Conservation (phyloP, 345 rosid genomes). For the Salix exigua region DNA sequence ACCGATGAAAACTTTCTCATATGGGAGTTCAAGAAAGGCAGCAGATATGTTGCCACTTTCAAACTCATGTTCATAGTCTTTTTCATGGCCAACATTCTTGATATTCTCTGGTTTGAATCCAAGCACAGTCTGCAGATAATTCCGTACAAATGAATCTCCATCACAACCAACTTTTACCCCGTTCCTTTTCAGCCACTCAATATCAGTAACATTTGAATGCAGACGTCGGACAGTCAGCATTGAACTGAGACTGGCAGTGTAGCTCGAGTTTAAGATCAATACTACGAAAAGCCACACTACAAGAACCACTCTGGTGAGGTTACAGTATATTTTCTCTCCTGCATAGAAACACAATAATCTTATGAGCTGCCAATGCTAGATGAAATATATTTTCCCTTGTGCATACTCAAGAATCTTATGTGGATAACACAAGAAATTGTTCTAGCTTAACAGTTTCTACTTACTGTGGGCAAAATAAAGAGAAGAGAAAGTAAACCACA, state of each 20-base stretch:
- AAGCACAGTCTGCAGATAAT: constrained; percentile 33
- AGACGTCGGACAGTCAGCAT: constrained; percentile 48
- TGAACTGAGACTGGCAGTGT: constrained; percentile 56
- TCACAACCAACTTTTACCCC: constrained; percentile 45
- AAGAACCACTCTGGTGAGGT: constrained; percentile 44
- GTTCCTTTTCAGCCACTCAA: constrained; percentile 30
- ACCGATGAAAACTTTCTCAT: constrained; percentile 38
- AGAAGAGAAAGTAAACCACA: constrained; percentile 52
- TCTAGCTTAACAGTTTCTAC: background rate
- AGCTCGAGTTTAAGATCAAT: constrained; percentile 51
- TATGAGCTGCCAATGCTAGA: background rate
- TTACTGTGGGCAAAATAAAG: constrained; percentile 59
- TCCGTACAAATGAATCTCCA: constrained; percentile 41
- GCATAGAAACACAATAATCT: background rate
- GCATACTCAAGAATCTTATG: no score
- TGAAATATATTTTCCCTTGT: background rate
- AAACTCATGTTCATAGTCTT: constrained; percentile 23
- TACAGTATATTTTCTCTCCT: constrained; percentile 44
- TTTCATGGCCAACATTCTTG: background rate
- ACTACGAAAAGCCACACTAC: constrained; percentile 58
- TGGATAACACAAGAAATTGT: no score
- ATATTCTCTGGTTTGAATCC: constrained; percentile 25
- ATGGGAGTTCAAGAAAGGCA: constrained; percentile 53
- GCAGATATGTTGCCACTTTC: constrained; percentile 29
- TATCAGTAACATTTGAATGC: constrained; percentile 32